Conservation (phyloP, 768 basidiomycete genomes). For the Psilocybe sp. region DNA sequence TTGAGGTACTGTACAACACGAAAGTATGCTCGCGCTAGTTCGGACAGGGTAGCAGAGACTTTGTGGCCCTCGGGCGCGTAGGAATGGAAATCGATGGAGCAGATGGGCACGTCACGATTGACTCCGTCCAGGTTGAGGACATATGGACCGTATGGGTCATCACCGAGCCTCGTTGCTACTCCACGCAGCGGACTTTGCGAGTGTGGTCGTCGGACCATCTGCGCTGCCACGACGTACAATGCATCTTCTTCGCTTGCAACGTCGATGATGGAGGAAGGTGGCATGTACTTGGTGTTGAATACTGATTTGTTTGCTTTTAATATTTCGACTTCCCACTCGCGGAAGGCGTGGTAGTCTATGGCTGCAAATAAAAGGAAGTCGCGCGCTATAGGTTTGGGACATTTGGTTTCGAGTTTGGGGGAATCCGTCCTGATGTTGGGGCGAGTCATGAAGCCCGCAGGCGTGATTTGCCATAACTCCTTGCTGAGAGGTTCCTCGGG, state of each 20-base stretch:
- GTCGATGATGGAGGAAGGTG: conserved; percentile 11
- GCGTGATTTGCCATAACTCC: conserved; percentile 11
- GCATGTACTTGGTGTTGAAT: conserved; percentile 16
- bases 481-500: conserved; percentile 1
- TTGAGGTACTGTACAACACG: conserved; percentile 21
- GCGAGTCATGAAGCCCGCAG: conserved; percentile 9
- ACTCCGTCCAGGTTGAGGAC: conserved; percentile 15
- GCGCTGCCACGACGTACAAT: conserved; percentile 18
- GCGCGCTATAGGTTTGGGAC: conserved; percentile 13
- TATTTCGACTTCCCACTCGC: conserved; percentile 19
- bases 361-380: conserved; percentile 24
- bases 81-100: conserved; percentile 26
- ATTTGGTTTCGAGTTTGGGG: not conserved
- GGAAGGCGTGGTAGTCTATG: conserved; percentile 20
- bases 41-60: conserved; percentile 20
- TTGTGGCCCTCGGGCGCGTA: conserved; percentile 19
- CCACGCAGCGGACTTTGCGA: conserved; percentile 17
- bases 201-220: conserved; percentile 24
- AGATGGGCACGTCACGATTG: conserved; percentile 15
- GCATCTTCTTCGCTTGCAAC: conserved; percentile 17
- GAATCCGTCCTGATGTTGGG: not conserved
- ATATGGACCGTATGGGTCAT: conserved; percentile 9
- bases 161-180: conserved; percentile 2
- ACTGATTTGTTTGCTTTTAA: conserved; percentile 7
- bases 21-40: conserved; percentile 21